Percentiles rank a stretch among this genome's conserved stretches.
phyloP scores from a whole-genome alignment of 2,329 filamentous ascomycete genomes.

The Ophiostoma perfectum region DNA sequence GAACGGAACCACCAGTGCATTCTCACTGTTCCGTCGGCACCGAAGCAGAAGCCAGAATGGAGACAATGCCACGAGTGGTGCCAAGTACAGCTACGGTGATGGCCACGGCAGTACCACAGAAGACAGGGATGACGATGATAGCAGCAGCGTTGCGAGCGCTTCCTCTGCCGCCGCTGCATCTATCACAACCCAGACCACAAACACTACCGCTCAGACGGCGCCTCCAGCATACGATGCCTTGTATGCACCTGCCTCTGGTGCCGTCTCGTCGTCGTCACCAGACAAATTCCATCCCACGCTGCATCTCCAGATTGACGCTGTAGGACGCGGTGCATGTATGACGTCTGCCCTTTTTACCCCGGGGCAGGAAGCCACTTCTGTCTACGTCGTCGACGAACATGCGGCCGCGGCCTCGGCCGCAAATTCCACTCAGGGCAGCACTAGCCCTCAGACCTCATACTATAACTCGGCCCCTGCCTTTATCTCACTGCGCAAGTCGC shows the following conservation, averaged over 20 bases:
- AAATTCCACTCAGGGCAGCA: not conserved
- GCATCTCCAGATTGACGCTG: constrained; percentile 44
- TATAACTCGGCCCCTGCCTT: constrained; percentile 35
- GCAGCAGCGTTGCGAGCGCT: not conserved
- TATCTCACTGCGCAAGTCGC: constrained; percentile 45
- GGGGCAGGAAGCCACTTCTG: not conserved
- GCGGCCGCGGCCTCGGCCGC: constrained; percentile 36
- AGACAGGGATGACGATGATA: not conserved
- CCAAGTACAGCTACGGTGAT: not conserved
- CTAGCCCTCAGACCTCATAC: constrained; percentile 3
- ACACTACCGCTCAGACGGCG: constrained; percentile 16
- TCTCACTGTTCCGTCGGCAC: not conserved
- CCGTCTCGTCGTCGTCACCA: not conserved
- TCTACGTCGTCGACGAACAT: constrained; percentile 27
- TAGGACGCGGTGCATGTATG: constrained; percentile 7
- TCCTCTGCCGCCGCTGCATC: not conserved
- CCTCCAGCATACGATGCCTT: constrained; percentile 24
- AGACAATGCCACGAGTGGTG: not conserved
- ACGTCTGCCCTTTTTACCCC: not conserved
- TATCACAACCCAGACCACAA: not conserved
- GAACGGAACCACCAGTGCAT: not conserved
- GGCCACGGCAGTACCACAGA: not conserved
- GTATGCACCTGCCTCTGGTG: constrained; percentile 18
- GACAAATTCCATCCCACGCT: constrained; percentile 27
- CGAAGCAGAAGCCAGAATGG: not conserved